Evolutionary conservation across 257 asterid genomes (phyloP), one percentile per base, ranked within the genome.

Genomic region (Fraxinus anomala): DNA sequence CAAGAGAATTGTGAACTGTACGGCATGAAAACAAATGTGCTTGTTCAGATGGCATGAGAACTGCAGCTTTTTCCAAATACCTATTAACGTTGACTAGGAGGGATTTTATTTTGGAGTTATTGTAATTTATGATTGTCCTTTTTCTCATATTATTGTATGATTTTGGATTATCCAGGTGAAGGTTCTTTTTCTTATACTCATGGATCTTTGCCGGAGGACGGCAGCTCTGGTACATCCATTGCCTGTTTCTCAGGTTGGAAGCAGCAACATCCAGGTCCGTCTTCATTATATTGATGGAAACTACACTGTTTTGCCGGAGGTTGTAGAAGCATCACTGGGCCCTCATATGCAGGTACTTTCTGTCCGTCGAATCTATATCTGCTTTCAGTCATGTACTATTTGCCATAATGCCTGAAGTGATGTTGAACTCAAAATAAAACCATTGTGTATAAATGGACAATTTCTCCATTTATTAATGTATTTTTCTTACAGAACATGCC

Each of bases 131-230:
- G 34, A 34, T 54, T 4, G 40, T 40, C 61, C 40, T 34, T 65
- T 24, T 51, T 80, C 69, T 71, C 51, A 42, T 70, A n/a, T 67
- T 70, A 42, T 66, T 56, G 23, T 39, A 76, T 72, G 10, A 34
- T 80, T 79, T 59, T 74, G 69, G 39, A 36, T 28, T 78, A 37
- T 89, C 86, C 94, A 96, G 99, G 99, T 96, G 80, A 96, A 87
- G 87, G 97, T 96, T 83, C 97, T 96, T 16, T 96, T 96, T 82
- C 96, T 92, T 76, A 93, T 93, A 77, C 94, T 96, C 66, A 92
- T 96, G 97, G 99, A 96, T 84, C 98, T 96, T 42, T 96, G 98
- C 81, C 94, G 99, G 39, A 91, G 99, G 83, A 96, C 98, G 74
- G 76, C 97, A 21, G 96, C 89, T 72, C 88, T 91, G 85, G 84